Percentiles rank a stretch among this genome's conserved stretches.
Conservation (phyloP, 2,329 filamentous ascomycete genomes). For the Sordariomycetes sp. region DNA sequence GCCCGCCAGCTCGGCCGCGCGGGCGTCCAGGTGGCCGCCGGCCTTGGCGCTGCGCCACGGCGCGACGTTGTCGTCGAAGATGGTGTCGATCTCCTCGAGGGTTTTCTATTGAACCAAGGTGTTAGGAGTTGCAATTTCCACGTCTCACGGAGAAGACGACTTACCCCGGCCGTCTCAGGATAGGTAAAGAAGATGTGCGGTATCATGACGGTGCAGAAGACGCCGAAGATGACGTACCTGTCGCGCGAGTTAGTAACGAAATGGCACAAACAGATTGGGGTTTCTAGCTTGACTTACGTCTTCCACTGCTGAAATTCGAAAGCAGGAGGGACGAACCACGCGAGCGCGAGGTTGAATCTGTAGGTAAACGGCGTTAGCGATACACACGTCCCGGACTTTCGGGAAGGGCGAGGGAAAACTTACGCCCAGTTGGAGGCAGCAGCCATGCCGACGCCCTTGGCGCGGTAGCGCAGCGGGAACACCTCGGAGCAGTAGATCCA, state of each 20-base stretch:
- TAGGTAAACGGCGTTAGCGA: too few relatives aligned
- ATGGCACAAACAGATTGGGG: too few relatives aligned
- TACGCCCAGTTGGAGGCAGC: background rate
- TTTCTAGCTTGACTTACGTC: background rate
- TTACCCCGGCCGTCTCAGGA: constrained; percentile 19
- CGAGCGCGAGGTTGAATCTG: background rate
- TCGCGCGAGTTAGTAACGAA: background rate
- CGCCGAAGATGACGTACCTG: constrained; percentile 12
- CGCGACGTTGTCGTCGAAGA: background rate
- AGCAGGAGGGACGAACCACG: background rate
- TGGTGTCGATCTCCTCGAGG: background rate
- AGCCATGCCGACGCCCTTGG: background rate
- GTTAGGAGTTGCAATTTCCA: background rate
- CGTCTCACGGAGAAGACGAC: background rate
- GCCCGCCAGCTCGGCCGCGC: background rate
- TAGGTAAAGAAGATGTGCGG: constrained; percentile 30
- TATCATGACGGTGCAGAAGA: constrained; percentile 29
- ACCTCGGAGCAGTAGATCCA: background rate
- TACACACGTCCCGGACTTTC: background rate
- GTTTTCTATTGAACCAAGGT: background rate
- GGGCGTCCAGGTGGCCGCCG: background rate
- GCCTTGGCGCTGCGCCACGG: background rate
- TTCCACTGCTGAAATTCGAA: background rate
- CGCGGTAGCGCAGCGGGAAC: background rate
- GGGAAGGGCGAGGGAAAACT: background rate